Evolutionary conservation across 441 rosid genomes (phyloP), one percentile per base, ranked within the genome.

Genomic region (Pelargonium fulgidum): DNA sequence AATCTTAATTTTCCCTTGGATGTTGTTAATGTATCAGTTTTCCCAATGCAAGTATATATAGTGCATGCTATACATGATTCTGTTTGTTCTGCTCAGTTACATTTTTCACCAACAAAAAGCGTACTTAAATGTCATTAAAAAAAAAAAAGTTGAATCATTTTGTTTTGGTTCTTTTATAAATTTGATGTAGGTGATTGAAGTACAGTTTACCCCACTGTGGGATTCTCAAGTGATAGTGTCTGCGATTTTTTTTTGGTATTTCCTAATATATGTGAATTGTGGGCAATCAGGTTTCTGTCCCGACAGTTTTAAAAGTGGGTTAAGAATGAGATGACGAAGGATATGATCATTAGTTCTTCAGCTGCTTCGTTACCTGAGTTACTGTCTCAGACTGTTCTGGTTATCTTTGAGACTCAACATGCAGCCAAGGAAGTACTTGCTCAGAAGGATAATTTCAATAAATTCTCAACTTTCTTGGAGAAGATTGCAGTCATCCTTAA

Each of bases 381-480:
- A 62, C 65, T 78, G 67, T 78, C 81, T 19, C 79, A 70, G 36
- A 70, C 59, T 48, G 22, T 73, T 12, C 6, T 69, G 62, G 65
- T 65, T 3, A 52, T 71, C 56, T 68, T 48, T 62, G 80, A 78
- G 45, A 72, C 78, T 19, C 68, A 67, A 19, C 70, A 62, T 33
- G 72, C 84, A 13, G 78, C 73, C 12, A 69, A 74, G 19, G 24
- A 66, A 64, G 80, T 78, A 13, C 20, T 64, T 2, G 52, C 73
- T 56, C 81, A 78, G 78, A 73, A 62, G 48, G 78, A 81, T 12
- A 73, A 52, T 76, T 75, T 81, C 62, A 56, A 71, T 36, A 81
- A 68, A 69, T 78, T 81, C 69, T 75, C 76, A 4, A 64, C 52
- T 62, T 81, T 70, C 70, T 58, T 81, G 56, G 81, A 76, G 45